A percentile compares a stretch with the other conserved stretches of the same genome.
Conservation (phyloP, 805 yeast genomes). For the Suhomyces emberorum region DNA sequence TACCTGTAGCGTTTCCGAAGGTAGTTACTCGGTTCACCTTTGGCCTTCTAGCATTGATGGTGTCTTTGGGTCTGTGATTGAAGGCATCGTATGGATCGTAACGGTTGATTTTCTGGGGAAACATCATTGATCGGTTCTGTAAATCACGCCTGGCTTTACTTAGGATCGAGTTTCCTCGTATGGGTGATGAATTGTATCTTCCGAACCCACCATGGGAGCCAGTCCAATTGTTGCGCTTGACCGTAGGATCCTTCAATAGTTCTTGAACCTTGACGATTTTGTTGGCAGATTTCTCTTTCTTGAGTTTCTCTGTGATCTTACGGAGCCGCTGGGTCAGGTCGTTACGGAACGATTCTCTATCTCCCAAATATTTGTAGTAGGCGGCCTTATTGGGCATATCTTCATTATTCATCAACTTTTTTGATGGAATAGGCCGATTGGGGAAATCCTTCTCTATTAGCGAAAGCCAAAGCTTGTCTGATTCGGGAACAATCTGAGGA, state of each 20-base stretch:
- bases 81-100: slow-evolving; percentile 27
- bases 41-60: slow-evolving; percentile 2
- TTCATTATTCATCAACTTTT: not conserved
- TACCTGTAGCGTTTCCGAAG: not conserved
- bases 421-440: slow-evolving; percentile 31
- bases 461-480: slow-evolving; percentile 46
- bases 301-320: slow-evolving; percentile 37
- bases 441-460: slow-evolving; percentile 48
- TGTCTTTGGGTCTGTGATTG: slow-evolving; percentile 4
- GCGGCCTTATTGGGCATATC: slow-evolving; percentile 34
- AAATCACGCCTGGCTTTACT: slow-evolving; percentile 35
- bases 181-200: slow-evolving; percentile 5
- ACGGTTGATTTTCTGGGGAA: slow-evolving; percentile 14
- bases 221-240: slow-evolving; percentile 14
- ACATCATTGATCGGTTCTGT: slow-evolving; percentile 33
- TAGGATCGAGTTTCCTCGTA: slow-evolving; percentile 23
- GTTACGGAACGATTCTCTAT: slow-evolving; percentile 41
- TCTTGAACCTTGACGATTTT: slow-evolving; percentile 21
- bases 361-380: slow-evolving; percentile 37
- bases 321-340: slow-evolving; percentile 46
- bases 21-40: not conserved
- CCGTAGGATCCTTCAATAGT: slow-evolving; percentile 28
- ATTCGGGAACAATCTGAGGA: slow-evolving; percentile 38
- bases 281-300: slow-evolving; percentile 38
- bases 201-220: not conserved